These are phyloP conservation scores for Neurospora hispaniola DNA, from an alignment of 495 filamentous ascomycete species.

Conservation along the genomic window DNA sequence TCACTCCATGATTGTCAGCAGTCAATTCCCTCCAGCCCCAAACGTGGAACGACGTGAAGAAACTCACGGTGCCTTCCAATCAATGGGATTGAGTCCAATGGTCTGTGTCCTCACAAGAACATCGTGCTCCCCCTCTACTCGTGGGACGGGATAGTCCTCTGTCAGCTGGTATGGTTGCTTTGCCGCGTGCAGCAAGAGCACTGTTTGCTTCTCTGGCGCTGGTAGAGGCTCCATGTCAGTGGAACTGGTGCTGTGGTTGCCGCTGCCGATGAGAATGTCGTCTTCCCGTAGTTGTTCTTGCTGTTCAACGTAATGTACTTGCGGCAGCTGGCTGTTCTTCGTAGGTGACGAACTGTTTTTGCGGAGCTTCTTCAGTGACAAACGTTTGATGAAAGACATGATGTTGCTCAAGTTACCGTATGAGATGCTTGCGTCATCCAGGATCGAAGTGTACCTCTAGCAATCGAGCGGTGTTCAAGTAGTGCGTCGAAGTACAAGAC, in stretches of 20 bases:
- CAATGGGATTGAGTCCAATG: conserved; percentile 60
- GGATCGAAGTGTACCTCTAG: background rate
- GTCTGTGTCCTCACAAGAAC: conserved; percentile 46
- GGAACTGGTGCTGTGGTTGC: background rate
- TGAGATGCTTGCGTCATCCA: background rate
- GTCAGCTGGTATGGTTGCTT: conserved; percentile 32
- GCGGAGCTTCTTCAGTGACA: conserved; percentile 11
- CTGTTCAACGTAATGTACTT: background rate
- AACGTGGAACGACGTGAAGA: background rate
- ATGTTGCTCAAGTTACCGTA: background rate
- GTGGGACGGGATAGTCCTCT: conserved; percentile 39
- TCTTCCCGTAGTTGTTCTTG: background rate
- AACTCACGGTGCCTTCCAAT: conserved; percentile 62
- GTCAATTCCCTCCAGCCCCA: background rate
- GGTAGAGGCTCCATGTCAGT: background rate
- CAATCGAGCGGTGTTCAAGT: background rate
- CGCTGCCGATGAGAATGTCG: background rate
- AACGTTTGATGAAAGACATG: conserved; percentile 13
- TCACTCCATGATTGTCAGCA: conserved; percentile 29
- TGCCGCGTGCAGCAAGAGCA: conserved; percentile 33
- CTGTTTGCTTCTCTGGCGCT: conserved; percentile 25
- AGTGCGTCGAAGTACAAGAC: background rate
- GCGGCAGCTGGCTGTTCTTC: background rate
- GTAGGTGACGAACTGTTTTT: background rate
- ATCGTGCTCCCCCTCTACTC: conserved; percentile 28